phyloP scores from a whole-genome alignment of 371 early-diverging fungal genomes.

The Homolaphlyctis polyrhiza region DNA sequence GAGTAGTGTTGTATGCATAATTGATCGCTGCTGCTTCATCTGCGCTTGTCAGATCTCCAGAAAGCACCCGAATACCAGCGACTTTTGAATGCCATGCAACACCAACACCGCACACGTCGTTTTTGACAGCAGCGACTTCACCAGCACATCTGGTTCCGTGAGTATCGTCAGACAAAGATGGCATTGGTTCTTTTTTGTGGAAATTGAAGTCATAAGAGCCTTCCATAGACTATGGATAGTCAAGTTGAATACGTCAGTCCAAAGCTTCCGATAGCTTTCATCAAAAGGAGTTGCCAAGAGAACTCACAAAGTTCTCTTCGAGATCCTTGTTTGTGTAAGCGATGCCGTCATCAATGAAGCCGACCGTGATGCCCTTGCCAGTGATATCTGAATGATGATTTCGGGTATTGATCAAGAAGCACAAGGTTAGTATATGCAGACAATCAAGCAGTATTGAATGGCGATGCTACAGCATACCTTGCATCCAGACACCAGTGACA shows the following conservation, averaged over 20 bases:
- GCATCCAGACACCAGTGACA: conserved; percentile 85
- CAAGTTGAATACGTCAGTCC: not conserved
- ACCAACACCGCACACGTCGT: conserved; percentile 93
- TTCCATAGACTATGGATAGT: conserved; percentile 52
- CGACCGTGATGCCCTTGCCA: conserved; percentile 80
- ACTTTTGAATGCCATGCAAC: conserved; percentile 86
- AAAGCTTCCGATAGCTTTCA: not conserved
- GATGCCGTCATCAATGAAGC: conserved; percentile 92
- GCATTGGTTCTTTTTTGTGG: conserved; percentile 67
- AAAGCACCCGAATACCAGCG: conserved; percentile 89
- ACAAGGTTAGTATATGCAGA: not conserved
- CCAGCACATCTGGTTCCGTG: conserved; percentile 98
- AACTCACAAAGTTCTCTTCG: conserved; percentile 77
- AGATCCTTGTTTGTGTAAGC: conserved; percentile 83
- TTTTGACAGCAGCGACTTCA: conserved; percentile 85
- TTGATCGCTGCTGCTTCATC: conserved; percentile 90
- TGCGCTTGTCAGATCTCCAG: conserved; percentile 76
- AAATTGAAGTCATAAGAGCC: conserved; percentile 92
- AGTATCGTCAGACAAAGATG: conserved; percentile 70
- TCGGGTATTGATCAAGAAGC: too few relatives aligned
- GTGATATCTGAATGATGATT: conserved; percentile 55
- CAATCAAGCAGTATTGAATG: not conserved
- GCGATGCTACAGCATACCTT: conserved; percentile 42
- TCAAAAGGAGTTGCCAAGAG: too few relatives aligned
- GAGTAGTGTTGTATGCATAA: conserved; percentile 77